Percentiles rank a stretch among this genome's conserved stretches.
Evolutionary conservation across 495 filamentous ascomycete genomes (phyloP).

Genomic region (Peziza echinospora): DNA sequence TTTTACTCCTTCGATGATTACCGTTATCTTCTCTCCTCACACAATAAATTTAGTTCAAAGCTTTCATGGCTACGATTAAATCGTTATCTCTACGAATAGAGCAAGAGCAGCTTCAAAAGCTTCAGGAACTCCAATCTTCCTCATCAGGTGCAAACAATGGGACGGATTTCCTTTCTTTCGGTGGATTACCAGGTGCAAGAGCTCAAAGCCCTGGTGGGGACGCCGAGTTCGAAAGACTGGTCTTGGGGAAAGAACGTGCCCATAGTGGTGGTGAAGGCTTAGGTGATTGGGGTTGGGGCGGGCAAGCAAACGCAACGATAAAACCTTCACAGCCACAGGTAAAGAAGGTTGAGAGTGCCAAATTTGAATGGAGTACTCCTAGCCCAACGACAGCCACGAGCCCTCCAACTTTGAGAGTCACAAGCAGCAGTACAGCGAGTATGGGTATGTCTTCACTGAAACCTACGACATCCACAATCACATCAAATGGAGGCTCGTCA

Average conservation of each 20-base stretch:
- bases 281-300: neutral
- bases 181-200: neutral
- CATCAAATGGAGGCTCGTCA: neutral
- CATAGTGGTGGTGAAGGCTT: neutral
- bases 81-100: conserved; percentile 59
- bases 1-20: neutral
- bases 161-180: neutral
- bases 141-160: neutral
- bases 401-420: neutral
- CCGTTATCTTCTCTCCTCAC: too few species aligned
- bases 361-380: neutral
- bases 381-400: neutral
- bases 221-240: neutral
- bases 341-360: neutral
- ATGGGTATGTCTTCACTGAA: neutral
- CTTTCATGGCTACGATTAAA: conserved; percentile 74
- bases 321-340: neutral
- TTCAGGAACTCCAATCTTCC: conserved; percentile 51
- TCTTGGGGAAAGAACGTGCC: neutral
- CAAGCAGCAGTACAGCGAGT: neutral
- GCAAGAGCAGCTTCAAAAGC: conserved; percentile 64
- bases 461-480: neutral
- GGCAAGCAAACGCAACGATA: neutral
- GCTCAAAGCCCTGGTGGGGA: neutral
- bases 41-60: conserved; percentile 47